Base-by-base conservation (phyloP, 768 basidiomycete genomes). In the Naganishia kalamii region DNA sequence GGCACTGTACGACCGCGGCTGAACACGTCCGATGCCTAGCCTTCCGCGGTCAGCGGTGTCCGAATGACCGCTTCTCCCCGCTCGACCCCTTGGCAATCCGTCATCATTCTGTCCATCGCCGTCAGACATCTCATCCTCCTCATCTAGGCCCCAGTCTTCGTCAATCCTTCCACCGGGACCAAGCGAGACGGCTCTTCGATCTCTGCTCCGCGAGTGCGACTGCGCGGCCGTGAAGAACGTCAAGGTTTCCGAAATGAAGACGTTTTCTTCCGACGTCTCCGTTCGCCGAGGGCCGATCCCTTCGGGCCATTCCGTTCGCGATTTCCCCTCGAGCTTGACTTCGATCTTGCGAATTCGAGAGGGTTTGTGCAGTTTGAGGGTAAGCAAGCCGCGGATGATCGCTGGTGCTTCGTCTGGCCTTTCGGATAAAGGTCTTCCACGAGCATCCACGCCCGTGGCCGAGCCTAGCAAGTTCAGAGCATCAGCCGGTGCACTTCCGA, bases 341-440 rank as follows among this genome's bases (percentile, higher is more conserved):
- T 87, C 87, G 64, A 99, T 92, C 71, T 86, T 88, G 33, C 88
- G 86, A 69, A 99, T 86, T 75, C 86, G 86, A 60, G 86, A 92
- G 0, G 92, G 86, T 75, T 94, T 94, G 32, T 81, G 80, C 43
- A 88, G 78, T 15, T 80, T 81, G 65, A 89, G 79, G 1, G 84
- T 85, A 63, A 89, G 80, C 4, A 88, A 78, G 11, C 88, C 88
- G 51, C 88, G 80, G 13, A 89, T 79, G 72, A 86, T 78, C 19
- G 88, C 84, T 1, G 83, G 83, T 8, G 79, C 75, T 3, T 79
- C 80, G 70, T 84, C 83, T 52, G 81, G 64, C 35, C 71, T 54
- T 23, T 73, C 64, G 13, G 65, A 60, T 48, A 75, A 71, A 11
- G 74, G 76, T 50, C 78, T 59, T 0, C 78, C 78, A 29, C 78